Conservation (phyloP, 2,329 filamentous ascomycete genomes). For the Colletotrichum lini region DNA sequence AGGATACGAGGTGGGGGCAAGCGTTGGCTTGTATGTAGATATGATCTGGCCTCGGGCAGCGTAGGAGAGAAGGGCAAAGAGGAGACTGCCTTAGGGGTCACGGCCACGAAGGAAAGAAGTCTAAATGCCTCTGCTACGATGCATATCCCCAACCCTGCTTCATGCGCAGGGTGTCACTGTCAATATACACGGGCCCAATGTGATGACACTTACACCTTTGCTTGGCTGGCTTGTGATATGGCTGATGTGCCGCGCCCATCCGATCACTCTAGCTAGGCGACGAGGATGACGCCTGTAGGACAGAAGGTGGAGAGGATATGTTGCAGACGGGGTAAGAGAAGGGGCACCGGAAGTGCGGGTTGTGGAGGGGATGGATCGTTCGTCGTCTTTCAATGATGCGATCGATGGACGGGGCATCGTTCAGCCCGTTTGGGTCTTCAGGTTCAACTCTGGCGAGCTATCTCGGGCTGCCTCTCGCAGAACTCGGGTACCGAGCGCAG, state of each 20-base stretch:
- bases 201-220: constrained; percentile 4
- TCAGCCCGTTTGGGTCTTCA: background rate
- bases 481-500: background rate
- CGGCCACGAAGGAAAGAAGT: constrained; percentile 16
- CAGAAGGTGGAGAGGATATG: background rate
- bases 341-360: constrained; percentile 16
- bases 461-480: background rate
- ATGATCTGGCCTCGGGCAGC: background rate
- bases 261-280: constrained; percentile 5
- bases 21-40: constrained; percentile 31
- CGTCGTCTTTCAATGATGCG: background rate
- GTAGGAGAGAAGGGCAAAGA: background rate
- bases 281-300: constrained; percentile 19
- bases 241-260: constrained; percentile 2
- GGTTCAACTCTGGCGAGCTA: background rate
- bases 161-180: constrained; percentile 11
- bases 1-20: constrained; percentile 6
- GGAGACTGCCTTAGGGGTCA: background rate
- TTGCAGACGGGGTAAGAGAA: constrained; percentile 3
- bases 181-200: background rate
- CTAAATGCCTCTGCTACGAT: constrained; percentile 26
- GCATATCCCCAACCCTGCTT: constrained; percentile 18
- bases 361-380: background rate
- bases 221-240: background rate
- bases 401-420: background rate